Percentiles rank a stretch among this genome's conserved stretches.
These are phyloP conservation scores for Macrocystidia cucumis DNA, from an alignment of 1,284 basidiomycete genomes.

Conservation along the genomic window DNA sequence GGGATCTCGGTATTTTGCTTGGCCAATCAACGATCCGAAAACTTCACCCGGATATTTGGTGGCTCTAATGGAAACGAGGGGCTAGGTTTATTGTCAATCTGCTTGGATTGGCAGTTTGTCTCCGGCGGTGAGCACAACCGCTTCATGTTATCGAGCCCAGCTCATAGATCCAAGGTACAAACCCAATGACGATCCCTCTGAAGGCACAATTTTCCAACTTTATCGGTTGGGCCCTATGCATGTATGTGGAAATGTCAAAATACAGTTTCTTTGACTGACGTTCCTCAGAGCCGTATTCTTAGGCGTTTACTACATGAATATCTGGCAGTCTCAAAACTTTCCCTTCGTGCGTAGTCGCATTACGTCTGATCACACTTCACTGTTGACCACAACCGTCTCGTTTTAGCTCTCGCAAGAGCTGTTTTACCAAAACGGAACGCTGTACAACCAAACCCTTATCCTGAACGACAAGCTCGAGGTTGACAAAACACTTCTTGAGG, in stretches of 20 bases:
- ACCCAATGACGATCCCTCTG: slow-evolving; percentile 37
- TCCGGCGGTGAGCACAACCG: slow-evolving; percentile 22
- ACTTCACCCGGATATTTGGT: slow-evolving; percentile 51
- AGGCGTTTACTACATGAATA: slow-evolving; percentile 33
- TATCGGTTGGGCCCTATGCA: slow-evolving; percentile 36
- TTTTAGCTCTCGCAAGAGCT: slow-evolving; percentile 37
- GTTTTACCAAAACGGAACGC: slow-evolving; percentile 41
- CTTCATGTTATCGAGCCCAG: slow-evolving; percentile 17
- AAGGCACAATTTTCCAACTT: slow-evolving; percentile 34
- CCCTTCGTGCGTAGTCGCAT: slow-evolving; percentile 31
- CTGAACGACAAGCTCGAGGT: slow-evolving; percentile 40
- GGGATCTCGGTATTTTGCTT: slow-evolving; percentile 48
- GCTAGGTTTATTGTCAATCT: slow-evolving; percentile 33
- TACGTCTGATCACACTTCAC: neutral
- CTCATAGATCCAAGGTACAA: slow-evolving; percentile 16
- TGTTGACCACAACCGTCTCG: too few relatives aligned
- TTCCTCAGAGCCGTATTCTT: slow-evolving; percentile 30
- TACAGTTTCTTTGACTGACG: neutral
- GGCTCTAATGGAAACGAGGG: slow-evolving; percentile 54
- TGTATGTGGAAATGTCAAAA: slow-evolving; percentile 21
- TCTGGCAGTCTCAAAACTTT: slow-evolving; percentile 39
- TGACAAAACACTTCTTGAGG: slow-evolving; percentile 30
- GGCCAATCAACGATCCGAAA: slow-evolving; percentile 36
- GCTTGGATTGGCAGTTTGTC: slow-evolving; percentile 56
- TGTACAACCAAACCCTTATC: slow-evolving; percentile 39